Percentiles rank a stretch among this genome's conserved stretches.
These are phyloP conservation scores for Phytophthora citrophthora DNA, from an alignment of 352 stramenopile genomes.

Conservation along the genomic window DNA sequence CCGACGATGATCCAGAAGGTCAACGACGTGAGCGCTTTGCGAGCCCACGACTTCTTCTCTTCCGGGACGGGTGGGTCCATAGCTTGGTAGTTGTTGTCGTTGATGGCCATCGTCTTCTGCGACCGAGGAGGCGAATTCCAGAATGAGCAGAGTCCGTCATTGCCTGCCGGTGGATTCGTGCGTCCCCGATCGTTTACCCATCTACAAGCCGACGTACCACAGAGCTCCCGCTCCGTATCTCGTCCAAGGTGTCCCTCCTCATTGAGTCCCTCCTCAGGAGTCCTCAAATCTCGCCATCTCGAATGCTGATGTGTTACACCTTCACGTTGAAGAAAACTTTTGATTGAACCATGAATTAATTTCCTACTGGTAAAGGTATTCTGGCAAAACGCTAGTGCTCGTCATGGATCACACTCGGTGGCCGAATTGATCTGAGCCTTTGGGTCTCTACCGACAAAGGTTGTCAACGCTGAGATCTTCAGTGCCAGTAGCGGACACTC, in stretches of 20 bases:
- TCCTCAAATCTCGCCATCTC: conserved; percentile 4
- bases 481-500: no score
- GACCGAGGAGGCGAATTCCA: background rate
- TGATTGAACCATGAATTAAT: background rate
- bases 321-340: background rate
- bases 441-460: no score
- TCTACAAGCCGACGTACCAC: conserved; percentile 2
- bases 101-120: background rate
- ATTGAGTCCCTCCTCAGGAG: no score
- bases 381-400: no score
- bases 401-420: no score
- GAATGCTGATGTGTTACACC: background rate
- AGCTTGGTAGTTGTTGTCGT: conserved; percentile 29
- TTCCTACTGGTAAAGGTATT: no score
- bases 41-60: conserved; percentile 35
- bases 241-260: background rate
- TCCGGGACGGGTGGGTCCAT: conserved; percentile 28
- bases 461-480: no score
- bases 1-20: conserved; percentile 66
- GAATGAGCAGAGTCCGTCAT: background rate
- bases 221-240: conserved; percentile 5
- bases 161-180: conserved; percentile 1
- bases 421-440: no score
- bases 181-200: conserved; percentile 3
- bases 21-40: conserved; percentile 53